A percentile compares a stretch with the other conserved stretches of the same genome.
phyloP scores from a whole-genome alignment of 192 early-diverging fungal species.

The Backusella mclennaniae region DNA sequence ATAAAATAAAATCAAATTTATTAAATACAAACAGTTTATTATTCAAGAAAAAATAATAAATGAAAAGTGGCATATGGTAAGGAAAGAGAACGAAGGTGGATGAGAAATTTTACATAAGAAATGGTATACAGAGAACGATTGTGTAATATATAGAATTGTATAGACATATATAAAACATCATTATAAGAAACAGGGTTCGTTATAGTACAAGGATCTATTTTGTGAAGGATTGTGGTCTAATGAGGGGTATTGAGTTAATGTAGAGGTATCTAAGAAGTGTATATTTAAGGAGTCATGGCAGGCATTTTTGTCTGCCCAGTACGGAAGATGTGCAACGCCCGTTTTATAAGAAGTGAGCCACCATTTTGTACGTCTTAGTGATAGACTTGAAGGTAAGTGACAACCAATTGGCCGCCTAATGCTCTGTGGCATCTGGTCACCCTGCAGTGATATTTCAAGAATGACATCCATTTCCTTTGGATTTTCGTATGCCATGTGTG shows the following conservation, averaged over 20 bases:
- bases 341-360: slow-evolving; percentile 6
- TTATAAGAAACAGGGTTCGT: neutral
- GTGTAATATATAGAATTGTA: neutral
- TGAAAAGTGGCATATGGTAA: neutral
- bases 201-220: neutral
- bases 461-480: neutral
- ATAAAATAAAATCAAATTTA: neutral
- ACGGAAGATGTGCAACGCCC: neutral
- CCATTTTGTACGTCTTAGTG: neutral
- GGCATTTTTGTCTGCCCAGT: neutral
- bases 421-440: neutral
- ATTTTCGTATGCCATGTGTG: neutral
- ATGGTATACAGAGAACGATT: neutral
- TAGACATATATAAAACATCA: neutral
- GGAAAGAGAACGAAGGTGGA: neutral
- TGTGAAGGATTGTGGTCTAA: slow-evolving; percentile 1
- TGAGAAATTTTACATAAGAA: neutral
- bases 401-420: neutral
- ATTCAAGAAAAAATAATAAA: neutral
- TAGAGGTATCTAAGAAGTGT: neutral
- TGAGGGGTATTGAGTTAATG: neutral
- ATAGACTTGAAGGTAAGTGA: neutral
- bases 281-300: neutral
- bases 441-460: neutral
- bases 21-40: neutral